These are phyloP conservation scores for Chalciporus piperatus DNA, from an alignment of 768 basidiomycete genomes.

Conservation along the genomic window DNA sequence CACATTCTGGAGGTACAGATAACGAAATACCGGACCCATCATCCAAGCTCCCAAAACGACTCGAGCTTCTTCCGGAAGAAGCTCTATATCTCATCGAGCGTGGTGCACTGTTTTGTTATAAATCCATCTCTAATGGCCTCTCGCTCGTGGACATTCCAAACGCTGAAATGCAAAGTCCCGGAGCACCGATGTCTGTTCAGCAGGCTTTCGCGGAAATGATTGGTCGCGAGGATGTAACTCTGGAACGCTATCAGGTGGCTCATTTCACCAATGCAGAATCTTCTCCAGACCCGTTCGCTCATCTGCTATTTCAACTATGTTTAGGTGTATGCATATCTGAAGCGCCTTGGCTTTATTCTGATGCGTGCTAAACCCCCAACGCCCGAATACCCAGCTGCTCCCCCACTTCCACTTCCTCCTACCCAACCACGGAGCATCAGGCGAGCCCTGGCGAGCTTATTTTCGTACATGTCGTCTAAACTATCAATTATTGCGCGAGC, in stretches of 20 bases:
- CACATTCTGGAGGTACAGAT: slow-evolving; percentile 29
- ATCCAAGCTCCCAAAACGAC: slow-evolving; percentile 53
- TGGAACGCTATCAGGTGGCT: slow-evolving; percentile 85
- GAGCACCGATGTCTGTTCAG: slow-evolving; percentile 85
- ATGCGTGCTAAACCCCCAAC: slow-evolving; percentile 69
- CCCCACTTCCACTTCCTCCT: slow-evolving; percentile 25
- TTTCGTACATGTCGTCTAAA: slow-evolving; percentile 11
- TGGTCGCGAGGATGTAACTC: slow-evolving; percentile 67
- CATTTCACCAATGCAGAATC: slow-evolving; percentile 9
- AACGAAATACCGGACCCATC: not conserved
- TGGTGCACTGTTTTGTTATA: slow-evolving; percentile 85
- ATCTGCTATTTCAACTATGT: not conserved
- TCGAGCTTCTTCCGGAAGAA: slow-evolving; percentile 94
- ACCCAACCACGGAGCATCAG: slow-evolving; percentile 2
- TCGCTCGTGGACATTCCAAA: slow-evolving; percentile 8
- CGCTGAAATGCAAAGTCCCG: slow-evolving; percentile 43
- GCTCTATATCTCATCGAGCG: slow-evolving; percentile 90
- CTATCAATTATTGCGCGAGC: slow-evolving; percentile 2
- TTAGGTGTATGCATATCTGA: slow-evolving; percentile 91
- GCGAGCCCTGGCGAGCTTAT: slow-evolving; percentile 6
- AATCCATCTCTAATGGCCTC: slow-evolving; percentile 37
- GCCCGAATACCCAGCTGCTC: slow-evolving; percentile 49
- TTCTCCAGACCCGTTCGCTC: not conserved
- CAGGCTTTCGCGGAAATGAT: slow-evolving; percentile 88
- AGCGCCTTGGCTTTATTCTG: slow-evolving; percentile 86